Base-by-base conservation (phyloP, 2,329 filamentous ascomycete genomes). In the Pseudogymnoascus sp. region DNA sequence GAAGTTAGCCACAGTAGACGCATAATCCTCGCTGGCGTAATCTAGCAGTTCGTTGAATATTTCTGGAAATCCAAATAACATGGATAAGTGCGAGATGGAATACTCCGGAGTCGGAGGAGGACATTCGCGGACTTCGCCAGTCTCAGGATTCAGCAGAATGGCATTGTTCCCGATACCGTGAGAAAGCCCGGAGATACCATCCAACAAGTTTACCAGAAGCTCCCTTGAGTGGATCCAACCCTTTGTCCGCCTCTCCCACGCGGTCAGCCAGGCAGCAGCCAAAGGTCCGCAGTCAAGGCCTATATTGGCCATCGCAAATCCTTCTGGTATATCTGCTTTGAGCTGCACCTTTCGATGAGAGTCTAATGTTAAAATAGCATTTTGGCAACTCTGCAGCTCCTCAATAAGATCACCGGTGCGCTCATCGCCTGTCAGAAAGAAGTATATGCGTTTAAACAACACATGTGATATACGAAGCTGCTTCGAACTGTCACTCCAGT, bases 401-500 rank as follows among this genome's bases (percentile, higher is more conserved):
- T 78, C 75, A 0, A 86, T 73, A 0, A 86, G 69, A 62, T 86
- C 83, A 0, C 83, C 83, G 0, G 79, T 77, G 1, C 83, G 78
- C 73, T 86, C 50, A 19, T 57, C 50, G 50, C 50, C 50, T 13
- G 50, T 57, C 11, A 57, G 50, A 73, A 79, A 87, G 26, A 57
- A 57, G 8, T 33, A 57, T 2, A 57, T 57, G 9, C 50, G 50
- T 57, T 57, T 57, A 68, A 85, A 87, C 38, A 82, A 79, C 0
- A 82, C 79, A 15, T 82, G 79, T 0, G 84, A 83, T 19, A 87
- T 84, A 19, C 85, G 82, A 0, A 80, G 81, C 71, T 87, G 85
- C 69, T 87, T 87, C 0, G 81, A 79, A 62, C 82, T 85, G 68
- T 87, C 85, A 15, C 78, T 72, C 74, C 78, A 87, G 67, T 87